Evolutionary conservation across 1,284 basidiomycete genomes (phyloP).

Genomic region (Vanrija sp.): DNA sequence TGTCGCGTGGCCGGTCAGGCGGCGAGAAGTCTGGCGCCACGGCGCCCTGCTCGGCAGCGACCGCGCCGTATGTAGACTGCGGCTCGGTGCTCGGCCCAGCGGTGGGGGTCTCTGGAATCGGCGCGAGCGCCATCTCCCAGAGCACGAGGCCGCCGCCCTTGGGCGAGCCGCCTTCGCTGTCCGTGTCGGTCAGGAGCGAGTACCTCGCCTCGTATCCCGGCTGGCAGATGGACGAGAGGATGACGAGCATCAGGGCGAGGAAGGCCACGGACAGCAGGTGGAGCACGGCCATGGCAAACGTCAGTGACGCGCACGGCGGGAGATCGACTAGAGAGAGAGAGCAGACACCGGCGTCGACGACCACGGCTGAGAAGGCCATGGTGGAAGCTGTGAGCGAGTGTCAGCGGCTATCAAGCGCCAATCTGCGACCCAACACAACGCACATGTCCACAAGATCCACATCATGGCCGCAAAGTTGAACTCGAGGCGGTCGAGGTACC

Average conservation of each 20-base stretch:
- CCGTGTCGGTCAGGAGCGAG: neutral
- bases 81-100: neutral
- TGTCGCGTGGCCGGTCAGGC: constrained; percentile 15
- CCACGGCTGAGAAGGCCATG: constrained; percentile 39
- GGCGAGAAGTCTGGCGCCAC: neutral
- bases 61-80: neutral
- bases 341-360: constrained; percentile 29
- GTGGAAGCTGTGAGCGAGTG: constrained; percentile 26
- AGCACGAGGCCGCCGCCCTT: constrained; percentile 28
- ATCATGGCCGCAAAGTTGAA: constrained; percentile 33
- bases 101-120: constrained; percentile 7
- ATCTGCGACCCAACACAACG: constrained; percentile 3
- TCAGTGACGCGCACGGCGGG: constrained; percentile 33
- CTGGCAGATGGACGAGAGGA: constrained; percentile 27
- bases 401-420: neutral
- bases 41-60: neutral
- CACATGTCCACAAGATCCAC: constrained; percentile 43
- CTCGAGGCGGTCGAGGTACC: constrained; percentile 34
- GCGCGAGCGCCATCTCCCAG: constrained; percentile 39
- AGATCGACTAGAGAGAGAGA: constrained; percentile 12
- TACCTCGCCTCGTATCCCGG: constrained; percentile 17
- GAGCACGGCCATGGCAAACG: constrained; percentile 35
- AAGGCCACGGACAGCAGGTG: constrained; percentile 29
- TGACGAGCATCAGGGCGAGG: constrained; percentile 28
- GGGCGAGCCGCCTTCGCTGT: neutral